Conservation (phyloP, 2,329 filamentous ascomycete genomes). For the Tympanopsis confertula region DNA sequence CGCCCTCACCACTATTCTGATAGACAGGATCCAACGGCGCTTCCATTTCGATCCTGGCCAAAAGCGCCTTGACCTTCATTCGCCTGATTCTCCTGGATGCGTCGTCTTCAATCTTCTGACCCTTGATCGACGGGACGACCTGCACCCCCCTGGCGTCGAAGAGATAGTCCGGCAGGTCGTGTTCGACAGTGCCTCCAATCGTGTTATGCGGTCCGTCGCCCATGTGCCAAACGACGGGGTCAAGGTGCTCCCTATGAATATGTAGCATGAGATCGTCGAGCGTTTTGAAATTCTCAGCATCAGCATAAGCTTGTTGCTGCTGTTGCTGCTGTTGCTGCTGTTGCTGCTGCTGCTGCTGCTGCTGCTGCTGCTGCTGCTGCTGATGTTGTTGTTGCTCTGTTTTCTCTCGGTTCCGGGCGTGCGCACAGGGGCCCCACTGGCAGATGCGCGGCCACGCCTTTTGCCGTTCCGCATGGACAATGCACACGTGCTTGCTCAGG, state of each 20-base stretch:
- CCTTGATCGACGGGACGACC: not conserved
- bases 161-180: not conserved
- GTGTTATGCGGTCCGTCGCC: not conserved
- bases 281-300: not conserved
- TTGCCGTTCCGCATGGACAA: slow-evolving; percentile 32
- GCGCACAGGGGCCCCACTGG: not conserved
- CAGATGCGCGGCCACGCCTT: not conserved
- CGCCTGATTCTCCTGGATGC: too few relatives aligned
- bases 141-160: not conserved
- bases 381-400: too few relatives aligned
- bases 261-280: not conserved
- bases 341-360: too few relatives aligned
- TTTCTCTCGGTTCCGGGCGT: too few relatives aligned
- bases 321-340: too few relatives aligned
- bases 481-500: slow-evolving; percentile 44
- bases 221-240: not conserved
- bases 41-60: too few relatives aligned
- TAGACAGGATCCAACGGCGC: too few relatives aligned
- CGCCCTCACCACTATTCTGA: too few relatives aligned
- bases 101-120: not conserved
- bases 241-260: not conserved
- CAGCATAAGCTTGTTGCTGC: too few relatives aligned
- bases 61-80: too few relatives aligned
- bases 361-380: too few relatives aligned
- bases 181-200: not conserved